A percentile compares a stretch with the other conserved stretches of the same genome.
Evolutionary conservation across 805 yeast genomes (phyloP).

Genomic region (Suhomyces kilbournensis): DNA sequence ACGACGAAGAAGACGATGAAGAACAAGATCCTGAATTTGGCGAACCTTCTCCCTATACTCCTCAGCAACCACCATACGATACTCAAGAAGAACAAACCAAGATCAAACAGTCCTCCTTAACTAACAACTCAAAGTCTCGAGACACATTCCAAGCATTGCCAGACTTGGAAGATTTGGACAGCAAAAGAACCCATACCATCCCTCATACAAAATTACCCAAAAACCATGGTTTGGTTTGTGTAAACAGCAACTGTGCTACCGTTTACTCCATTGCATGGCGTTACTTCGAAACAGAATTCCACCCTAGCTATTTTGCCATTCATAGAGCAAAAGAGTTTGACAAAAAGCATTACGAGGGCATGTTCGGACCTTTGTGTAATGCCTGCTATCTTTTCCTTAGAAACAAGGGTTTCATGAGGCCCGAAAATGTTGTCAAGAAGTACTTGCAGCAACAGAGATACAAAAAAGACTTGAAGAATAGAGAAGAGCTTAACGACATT

Average conservation of each 20-base stretch:
- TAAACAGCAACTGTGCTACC: slow-evolving; percentile 40
- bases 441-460: slow-evolving; percentile 44
- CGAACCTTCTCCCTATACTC: slow-evolving; percentile 38
- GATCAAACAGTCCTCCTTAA: neutral
- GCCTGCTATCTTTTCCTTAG: slow-evolving; percentile 44
- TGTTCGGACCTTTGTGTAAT: slow-evolving; percentile 47
- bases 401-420: slow-evolving; percentile 73
- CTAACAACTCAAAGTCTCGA: slow-evolving; percentile 1
- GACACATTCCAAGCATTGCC: slow-evolving; percentile 37
- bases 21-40: slow-evolving; percentile 19
- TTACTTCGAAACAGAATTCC: slow-evolving; percentile 40
- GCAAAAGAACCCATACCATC: slow-evolving; percentile 42
- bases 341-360: slow-evolving; percentile 41
- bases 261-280: slow-evolving; percentile 41
- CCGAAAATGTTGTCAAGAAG: slow-evolving; percentile 44
- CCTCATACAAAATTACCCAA: slow-evolving; percentile 36
- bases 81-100: slow-evolving; percentile 9
- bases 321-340: slow-evolving; percentile 38
- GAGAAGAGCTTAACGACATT: slow-evolving; percentile 18
- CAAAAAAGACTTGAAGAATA: slow-evolving; percentile 33
- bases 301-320: slow-evolving; percentile 35
- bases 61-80: slow-evolving; percentile 40
- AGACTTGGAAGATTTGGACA: slow-evolving; percentile 43
- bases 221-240: slow-evolving; percentile 40
- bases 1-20: slow-evolving; percentile 16